phyloP scores from a whole-genome alignment of 2,329 filamentous ascomycete species.

The Colletotrichum australisinense region DNA sequence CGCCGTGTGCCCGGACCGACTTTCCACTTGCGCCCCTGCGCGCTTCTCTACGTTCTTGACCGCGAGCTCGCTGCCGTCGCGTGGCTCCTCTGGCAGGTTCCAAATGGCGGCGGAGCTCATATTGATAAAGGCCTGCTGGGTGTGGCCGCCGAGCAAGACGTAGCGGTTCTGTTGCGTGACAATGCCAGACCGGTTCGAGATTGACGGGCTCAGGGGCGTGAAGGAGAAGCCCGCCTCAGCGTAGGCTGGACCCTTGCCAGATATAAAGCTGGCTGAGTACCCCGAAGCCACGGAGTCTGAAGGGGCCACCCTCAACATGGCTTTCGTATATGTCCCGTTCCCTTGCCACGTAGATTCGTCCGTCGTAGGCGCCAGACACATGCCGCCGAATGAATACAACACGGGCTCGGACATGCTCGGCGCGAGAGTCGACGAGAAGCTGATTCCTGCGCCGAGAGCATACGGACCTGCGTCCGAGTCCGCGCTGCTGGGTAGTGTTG shows the following conservation, averaged over 20 bases:
- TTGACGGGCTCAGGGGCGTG: conserved; percentile 77
- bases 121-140: conserved; percentile 85
- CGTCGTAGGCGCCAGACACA: conserved; percentile 74
- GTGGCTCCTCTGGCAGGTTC: conserved; percentile 87
- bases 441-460: conserved; percentile 67
- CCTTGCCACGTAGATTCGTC: conserved; percentile 69
- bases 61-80: conserved; percentile 70
- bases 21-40: conserved; percentile 65
- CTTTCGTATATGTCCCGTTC: conserved; percentile 81
- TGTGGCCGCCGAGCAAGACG: conserved; percentile 88
- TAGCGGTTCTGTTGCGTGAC: conserved; percentile 81
- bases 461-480: conserved; percentile 51
- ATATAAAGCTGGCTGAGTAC: conserved; percentile 51
- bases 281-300: conserved; percentile 40
- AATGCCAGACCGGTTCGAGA: conserved; percentile 73
- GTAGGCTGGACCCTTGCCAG: conserved; percentile 55
- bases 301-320: conserved; percentile 77
- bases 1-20: conserved; percentile 89
- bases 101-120: conserved; percentile 93
- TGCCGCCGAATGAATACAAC: conserved; percentile 87
- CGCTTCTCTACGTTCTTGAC: conserved; percentile 51
- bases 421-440: conserved; percentile 73
- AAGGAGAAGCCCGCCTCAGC: conserved; percentile 90
- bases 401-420: conserved; percentile 64
- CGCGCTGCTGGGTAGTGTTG: conserved; percentile 35